Base-by-base conservation (phyloP, 345 rosid species). In the Orychophragmus violaceus region DNA sequence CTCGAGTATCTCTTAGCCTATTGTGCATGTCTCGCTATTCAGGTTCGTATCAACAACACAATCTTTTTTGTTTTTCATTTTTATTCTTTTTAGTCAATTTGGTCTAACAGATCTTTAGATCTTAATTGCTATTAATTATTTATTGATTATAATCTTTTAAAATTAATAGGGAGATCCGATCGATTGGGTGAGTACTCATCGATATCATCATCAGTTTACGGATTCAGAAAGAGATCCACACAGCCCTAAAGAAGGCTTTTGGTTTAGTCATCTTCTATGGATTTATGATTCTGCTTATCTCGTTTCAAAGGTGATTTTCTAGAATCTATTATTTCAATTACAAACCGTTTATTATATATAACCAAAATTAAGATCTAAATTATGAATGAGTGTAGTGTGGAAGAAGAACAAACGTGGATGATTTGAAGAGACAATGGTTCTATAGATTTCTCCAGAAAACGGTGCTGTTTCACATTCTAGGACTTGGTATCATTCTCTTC, bases 191-290 rank as follows among this genome's bases (percentile, higher is more conserved):
- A 89, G 98, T 82, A 86, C 87, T 1, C 98, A 92, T 65, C 79
- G 98, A 53, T 83, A 86, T 49, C 96, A 92, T 59, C 98, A 92
- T 61, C 84, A 85, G 55, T 86, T 84, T 56, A 80, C 88, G 50
- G 97, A 90, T 80, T 86, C 97, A 8, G 91, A 89, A 8, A 79
- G 84, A 65, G 98, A 92, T 68, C 98, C 96, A 6, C 98, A 89
- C 72, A 89, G 96, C 75, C 98, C 98, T 59, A 72, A 70, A 59
- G 91, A 85, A 82, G 98, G 98, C 24, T 93, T 93, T 76, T 89
- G 97, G 98, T 86, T 84, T 50, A 89, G 96, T 44, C 98, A 92
- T 69, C 80, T 87, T 66, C 78, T 65, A 21, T 89, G 98, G 97
- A 78, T 92, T 13, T 89, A 89, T 66, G 96, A 92, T 44, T 69